Evolutionary conservation across 768 basidiomycete genomes (phyloP), one percentile per base, ranked within the genome.

Genomic region (Serendipita indica): DNA sequence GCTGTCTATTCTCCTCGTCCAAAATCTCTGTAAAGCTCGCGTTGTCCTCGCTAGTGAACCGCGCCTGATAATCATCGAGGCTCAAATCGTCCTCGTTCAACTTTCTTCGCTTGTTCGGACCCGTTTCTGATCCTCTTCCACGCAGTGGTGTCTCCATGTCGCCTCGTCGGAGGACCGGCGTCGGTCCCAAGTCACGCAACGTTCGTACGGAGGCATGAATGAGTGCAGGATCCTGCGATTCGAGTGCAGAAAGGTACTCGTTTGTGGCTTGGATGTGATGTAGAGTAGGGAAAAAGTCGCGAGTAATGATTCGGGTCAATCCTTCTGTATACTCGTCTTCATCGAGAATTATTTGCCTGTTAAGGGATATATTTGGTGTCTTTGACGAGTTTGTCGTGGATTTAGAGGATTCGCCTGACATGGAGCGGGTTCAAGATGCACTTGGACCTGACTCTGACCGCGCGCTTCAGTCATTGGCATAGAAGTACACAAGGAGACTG

Each of bases 211-310:
- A 84, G 0, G 82, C 79, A 43, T 79, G 75, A 59, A 93, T 83
- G n/a, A 85, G 78, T 59, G 78, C 72, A 1, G 86, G 81, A 69
- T 96, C 89, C 61, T 82, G 74, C n/a, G 81, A 75, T 41, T 78
- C 77, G 37, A 90, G 71, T 2, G 90, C 90, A 61, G 86, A 82
- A 22, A 94, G 79, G 70, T 92, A 91, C 60, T 75, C 77, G 68
- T 93, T 90, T 32, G 89, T 87, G 18, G 89, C 87, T 64, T 93
- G 88, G 27, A 94, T 77, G 64, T 89, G 88, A 16, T 84, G 81
- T 7, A 98, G 79, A 12, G 89, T 89, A 0, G 96, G 96, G 67
- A 98, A 99, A 77, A 99, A 99, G 72, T 98, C 94, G 52, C 96
- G 84, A 35, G 89, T 86, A 65, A 98, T 98, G 65, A 98, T 97